Evolutionary conservation across 345 rosid species (phyloP), one percentile per base, ranked within the genome.

Genomic region (Garcia nutans): DNA sequence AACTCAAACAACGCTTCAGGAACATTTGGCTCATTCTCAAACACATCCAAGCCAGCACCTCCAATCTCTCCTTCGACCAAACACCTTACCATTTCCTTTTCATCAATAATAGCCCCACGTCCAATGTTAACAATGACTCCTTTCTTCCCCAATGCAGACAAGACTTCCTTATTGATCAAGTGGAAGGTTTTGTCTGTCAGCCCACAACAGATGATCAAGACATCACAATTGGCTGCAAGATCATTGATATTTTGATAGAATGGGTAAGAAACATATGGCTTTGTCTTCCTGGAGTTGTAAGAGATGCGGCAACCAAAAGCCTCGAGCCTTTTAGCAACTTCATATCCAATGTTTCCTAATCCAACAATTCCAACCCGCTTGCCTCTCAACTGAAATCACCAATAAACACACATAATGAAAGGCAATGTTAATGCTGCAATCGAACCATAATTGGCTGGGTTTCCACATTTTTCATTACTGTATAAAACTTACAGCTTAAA

Each of bases 21-120:
- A 56, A 90, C 84, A 73, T 76, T 9, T 55, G 94, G 97, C 70
- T 94, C 97, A 2, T 89, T 74, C 87, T 89, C 93, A 78, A 89
- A 89, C 82, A 94, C 93, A 80, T 94, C 97, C 70, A 94, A 86
- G 44, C 94, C 96, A 0, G 91, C 93, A 68, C 96, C 96, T 28
- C 90, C 90, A 37, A 92, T 82, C 57, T 90, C 85, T 17, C 98
- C 92, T 54, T 47, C 69, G 60, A 85, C 77, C 77, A 94, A 76
- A 65, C 84, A 85, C 72, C 81, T 81, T 11, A 90, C 92, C 81
- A 90, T 67, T 77, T 90, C 98, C 80, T 87, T 79, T 79, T 90
- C 92, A 8, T 90, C 88, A 15, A 88, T 33, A 65, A 90, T 82
- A 5, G 81, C 63, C 19, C 92, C 92, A 5, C 92, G 92, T 0